Evolutionary conservation across 2,329 filamentous ascomycete genomes (phyloP).

Genomic region (Diaporthe sp.): DNA sequence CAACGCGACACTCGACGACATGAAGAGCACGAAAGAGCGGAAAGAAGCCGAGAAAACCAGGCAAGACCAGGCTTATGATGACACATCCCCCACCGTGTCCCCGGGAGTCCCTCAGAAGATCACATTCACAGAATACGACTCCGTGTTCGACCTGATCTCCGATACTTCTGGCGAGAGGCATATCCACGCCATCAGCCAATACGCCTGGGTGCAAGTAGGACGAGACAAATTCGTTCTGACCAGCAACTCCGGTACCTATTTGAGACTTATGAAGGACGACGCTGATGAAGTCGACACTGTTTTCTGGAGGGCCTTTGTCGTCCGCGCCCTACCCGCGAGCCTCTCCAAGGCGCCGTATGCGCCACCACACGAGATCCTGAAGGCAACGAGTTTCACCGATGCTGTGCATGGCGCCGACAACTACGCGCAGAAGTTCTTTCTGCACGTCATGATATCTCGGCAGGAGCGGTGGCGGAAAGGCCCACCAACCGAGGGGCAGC

Average conservation of each 20-base stretch:
- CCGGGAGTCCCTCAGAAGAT: constrained; percentile 60
- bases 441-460: constrained; percentile 75
- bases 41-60: constrained; percentile 60
- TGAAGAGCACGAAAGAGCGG: constrained; percentile 68
- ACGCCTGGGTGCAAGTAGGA: constrained; percentile 88
- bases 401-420: constrained; percentile 90
- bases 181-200: constrained; percentile 80
- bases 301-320: constrained; percentile 61
- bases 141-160: constrained; percentile 89
- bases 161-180: constrained; percentile 85
- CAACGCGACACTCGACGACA: constrained; percentile 72
- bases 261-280: constrained; percentile 64
- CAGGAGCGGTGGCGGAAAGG: constrained; percentile 78
- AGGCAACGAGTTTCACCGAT: constrained; percentile 75
- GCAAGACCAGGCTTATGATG: constrained; percentile 43
- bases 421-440: constrained; percentile 77
- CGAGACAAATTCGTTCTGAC: constrained; percentile 79
- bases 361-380: constrained; percentile 77
- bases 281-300: constrained; percentile 48
- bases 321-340: constrained; percentile 61
- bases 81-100: constrained; percentile 15
- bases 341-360: constrained; percentile 73
- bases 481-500: constrained; percentile 75
- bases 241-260: constrained; percentile 73
- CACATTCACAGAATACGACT: constrained; percentile 91